Percentiles rank a stretch among this genome's conserved stretches.
phyloP scores from a whole-genome alignment of 371 early-diverging fungal species.

The Syncephalastrum sp. region DNA sequence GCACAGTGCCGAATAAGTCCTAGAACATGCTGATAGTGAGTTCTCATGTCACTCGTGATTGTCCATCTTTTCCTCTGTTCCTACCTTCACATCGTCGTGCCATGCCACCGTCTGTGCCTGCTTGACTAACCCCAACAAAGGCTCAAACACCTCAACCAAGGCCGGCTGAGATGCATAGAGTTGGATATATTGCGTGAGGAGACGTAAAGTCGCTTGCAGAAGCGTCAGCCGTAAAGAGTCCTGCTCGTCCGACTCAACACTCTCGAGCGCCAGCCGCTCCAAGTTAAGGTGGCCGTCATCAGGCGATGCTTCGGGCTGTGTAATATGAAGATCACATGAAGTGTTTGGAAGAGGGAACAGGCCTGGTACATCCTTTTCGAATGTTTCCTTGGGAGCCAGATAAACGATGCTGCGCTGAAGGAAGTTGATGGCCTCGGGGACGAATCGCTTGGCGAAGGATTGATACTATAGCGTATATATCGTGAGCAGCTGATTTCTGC shows the following conservation, averaged over 20 bases:
- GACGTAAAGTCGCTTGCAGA: conserved; percentile 40
- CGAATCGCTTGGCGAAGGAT: conserved; percentile 72
- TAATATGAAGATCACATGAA: conserved; percentile 31
- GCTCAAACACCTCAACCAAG: conserved; percentile 60
- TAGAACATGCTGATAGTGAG: conserved; percentile 3
- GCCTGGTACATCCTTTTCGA: conserved; percentile 40
- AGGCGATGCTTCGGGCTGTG: conserved; percentile 21
- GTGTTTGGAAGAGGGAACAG: conserved; percentile 49
- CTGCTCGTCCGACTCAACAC: conserved; percentile 16
- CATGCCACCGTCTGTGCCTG: conserved; percentile 20
- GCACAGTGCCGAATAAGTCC: conserved; percentile 20
- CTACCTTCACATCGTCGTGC: conserved; percentile 39
- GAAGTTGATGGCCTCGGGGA: conserved; percentile 85
- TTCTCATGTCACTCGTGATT: background rate
- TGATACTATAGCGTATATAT: conserved; percentile 53
- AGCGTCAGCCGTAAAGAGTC: conserved; percentile 27
- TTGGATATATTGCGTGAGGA: conserved; percentile 52
- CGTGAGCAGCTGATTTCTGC: background rate
- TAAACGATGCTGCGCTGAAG: conserved; percentile 51
- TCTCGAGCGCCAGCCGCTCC: conserved; percentile 24
- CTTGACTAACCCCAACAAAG: conserved; percentile 38
- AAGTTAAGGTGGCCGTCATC: conserved; percentile 11
- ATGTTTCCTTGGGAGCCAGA: conserved; percentile 49
- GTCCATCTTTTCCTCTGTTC: background rate
- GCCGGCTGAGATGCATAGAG: conserved; percentile 60